These are phyloP conservation scores for Kockiozyma suomiensis DNA, from an alignment of 805 yeast species.

Conservation along the genomic window DNA sequence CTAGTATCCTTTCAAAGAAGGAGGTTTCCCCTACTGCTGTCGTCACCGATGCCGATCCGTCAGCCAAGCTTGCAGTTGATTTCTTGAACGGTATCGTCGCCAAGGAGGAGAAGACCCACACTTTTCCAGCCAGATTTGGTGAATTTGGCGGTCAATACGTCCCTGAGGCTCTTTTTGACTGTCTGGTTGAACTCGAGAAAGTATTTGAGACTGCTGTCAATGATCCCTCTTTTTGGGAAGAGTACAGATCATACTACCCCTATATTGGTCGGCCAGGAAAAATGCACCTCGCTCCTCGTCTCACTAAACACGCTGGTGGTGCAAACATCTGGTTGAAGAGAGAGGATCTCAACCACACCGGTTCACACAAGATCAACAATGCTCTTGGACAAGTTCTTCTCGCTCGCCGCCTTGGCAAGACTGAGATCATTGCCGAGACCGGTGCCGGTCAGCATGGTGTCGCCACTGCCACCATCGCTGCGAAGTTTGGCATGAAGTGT, in stretches of 20 bases:
- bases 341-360: constrained; percentile 71
- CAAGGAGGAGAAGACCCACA: constrained; percentile 14
- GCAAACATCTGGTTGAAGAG: constrained; percentile 97
- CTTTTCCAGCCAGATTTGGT: constrained; percentile 73
- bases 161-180: constrained; percentile 92
- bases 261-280: constrained; percentile 97
- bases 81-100: constrained; percentile 22
- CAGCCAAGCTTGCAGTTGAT: constrained; percentile 35
- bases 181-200: constrained; percentile 82
- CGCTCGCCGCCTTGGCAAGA: constrained; percentile 52
- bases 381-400: constrained; percentile 51
- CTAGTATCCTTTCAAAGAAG: constrained; percentile 4
- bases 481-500: constrained; percentile 81
- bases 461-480: constrained; percentile 55
- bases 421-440: constrained; percentile 51
- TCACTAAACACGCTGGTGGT: constrained; percentile 90
- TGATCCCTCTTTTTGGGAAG: constrained; percentile 92
- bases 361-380: constrained; percentile 53
- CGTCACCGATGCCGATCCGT: constrained; percentile 44
- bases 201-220: constrained; percentile 87
- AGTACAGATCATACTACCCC: constrained; percentile 77
- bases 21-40: constrained; percentile 32
- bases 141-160: constrained; percentile 98
- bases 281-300: constrained; percentile 86
- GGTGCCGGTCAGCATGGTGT: constrained; percentile 59